Evolutionary conservation across 352 stramenopile genomes (phyloP).

Genomic region (Plasmopara halstedii): DNA sequence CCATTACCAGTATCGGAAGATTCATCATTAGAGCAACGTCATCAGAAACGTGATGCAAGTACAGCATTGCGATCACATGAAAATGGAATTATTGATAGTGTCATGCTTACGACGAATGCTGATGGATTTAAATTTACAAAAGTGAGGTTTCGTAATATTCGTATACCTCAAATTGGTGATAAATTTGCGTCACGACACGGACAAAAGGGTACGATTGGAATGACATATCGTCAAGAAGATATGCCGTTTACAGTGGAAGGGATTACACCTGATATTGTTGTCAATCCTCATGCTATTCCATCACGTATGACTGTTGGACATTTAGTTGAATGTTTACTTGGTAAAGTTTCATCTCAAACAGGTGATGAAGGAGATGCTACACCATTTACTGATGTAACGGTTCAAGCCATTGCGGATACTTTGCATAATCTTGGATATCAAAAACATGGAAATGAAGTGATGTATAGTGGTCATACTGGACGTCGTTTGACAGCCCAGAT

Average conservation of each 20-base stretch:
- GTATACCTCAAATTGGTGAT: slow-evolving; percentile 98
- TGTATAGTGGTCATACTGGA: slow-evolving; percentile 99
- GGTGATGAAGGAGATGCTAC: slow-evolving; percentile 98
- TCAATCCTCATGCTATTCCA: slow-evolving; percentile 99
- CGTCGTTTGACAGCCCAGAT: slow-evolving; percentile 93
- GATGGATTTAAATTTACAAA: slow-evolving; percentile 97
- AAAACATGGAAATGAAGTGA: slow-evolving; percentile 97
- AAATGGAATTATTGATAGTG: slow-evolving; percentile 98
- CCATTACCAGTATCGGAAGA: slow-evolving; percentile 78
- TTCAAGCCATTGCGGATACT: slow-evolving; percentile 95
- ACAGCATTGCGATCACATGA: slow-evolving; percentile 97
- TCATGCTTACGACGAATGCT: slow-evolving; percentile 98
- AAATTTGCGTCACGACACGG: slow-evolving; percentile 95
- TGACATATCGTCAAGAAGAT: slow-evolving; percentile 99
- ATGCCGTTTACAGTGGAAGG: slow-evolving; percentile 99
- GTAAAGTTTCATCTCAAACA: slow-evolving; percentile 96
- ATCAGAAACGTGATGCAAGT: slow-evolving; percentile 96
- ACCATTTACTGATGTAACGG: slow-evolving; percentile 97
- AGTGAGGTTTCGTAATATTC: slow-evolving; percentile 97
- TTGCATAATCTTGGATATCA: slow-evolving; percentile 97
- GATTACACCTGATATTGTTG: slow-evolving; percentile 99
- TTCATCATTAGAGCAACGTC: slow-evolving; percentile 76
- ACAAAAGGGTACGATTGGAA: slow-evolving; percentile 96
- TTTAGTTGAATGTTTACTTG: slow-evolving; percentile 99
- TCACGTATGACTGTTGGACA: slow-evolving; percentile 99